Percentiles rank a stretch among this genome's conserved stretches.
These are phyloP conservation scores for Pythium dissimile DNA, from an alignment of 352 stramenopile genomes.

Conservation along the genomic window DNA sequence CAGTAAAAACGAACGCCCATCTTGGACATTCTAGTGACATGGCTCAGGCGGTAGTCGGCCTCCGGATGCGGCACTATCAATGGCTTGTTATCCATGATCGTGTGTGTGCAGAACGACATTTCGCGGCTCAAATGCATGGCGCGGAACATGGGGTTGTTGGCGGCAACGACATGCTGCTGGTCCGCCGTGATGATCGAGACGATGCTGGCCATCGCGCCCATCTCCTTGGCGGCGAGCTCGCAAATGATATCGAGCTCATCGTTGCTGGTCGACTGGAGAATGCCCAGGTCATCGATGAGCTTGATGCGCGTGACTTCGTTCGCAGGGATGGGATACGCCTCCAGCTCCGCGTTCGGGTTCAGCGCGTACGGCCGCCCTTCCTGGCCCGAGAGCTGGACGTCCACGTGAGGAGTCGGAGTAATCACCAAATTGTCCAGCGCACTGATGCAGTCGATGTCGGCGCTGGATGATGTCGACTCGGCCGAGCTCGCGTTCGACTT, in stretches of 20 bases:
- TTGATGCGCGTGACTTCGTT: constrained; percentile 47
- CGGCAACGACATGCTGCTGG: constrained; percentile 40
- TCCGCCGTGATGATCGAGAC: constrained; percentile 53
- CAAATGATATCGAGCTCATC: constrained; percentile 69
- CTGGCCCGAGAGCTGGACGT: constrained; percentile 30
- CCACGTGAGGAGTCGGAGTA: not conserved
- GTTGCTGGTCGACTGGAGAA: constrained; percentile 30
- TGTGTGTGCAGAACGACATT: constrained; percentile 54
- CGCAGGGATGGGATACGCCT: constrained; percentile 18
- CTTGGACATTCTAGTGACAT: constrained; percentile 18
- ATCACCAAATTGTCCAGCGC: not conserved
- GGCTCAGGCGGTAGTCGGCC: constrained; percentile 55
- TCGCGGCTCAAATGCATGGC: constrained; percentile 32
- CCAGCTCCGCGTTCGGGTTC: constrained; percentile 12
- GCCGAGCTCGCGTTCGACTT: not conserved
- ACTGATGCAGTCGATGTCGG: not conserved
- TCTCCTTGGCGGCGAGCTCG: constrained; percentile 43
- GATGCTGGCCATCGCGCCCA: constrained; percentile 44
- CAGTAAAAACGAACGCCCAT: constrained; percentile 62
- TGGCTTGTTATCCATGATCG: constrained; percentile 50
- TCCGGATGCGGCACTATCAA: constrained; percentile 54
- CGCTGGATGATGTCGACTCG: not conserved
- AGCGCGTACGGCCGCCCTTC: constrained; percentile 19
- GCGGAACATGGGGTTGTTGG: constrained; percentile 30
- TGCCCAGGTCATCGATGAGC: constrained; percentile 33